Conservation (phyloP, 2,329 filamentous ascomycete genomes). For the Didymella glomerata region DNA sequence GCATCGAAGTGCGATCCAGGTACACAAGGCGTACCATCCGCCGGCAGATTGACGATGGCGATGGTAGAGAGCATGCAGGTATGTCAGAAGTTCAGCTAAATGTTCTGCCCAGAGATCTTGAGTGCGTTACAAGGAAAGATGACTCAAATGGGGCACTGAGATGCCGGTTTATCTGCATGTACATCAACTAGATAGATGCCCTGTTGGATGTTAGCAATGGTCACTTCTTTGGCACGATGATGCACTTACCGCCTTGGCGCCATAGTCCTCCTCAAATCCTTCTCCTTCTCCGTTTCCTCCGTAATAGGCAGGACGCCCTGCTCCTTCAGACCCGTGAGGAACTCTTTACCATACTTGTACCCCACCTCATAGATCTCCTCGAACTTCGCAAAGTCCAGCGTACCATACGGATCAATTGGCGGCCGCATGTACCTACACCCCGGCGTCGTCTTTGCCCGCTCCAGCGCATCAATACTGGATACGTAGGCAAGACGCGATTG, state of each 20-base stretch:
- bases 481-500: conserved; percentile 95
- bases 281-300: conserved; percentile 61
- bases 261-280: conserved; percentile 62
- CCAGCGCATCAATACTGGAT: conserved; percentile 90
- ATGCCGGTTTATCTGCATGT: not conserved
- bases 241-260: conserved; percentile 46
- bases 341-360: conserved; percentile 84
- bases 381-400: conserved; percentile 95
- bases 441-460: conserved; percentile 87
- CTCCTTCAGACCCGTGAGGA: conserved; percentile 76
- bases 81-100: too few relatives aligned
- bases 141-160: too few relatives aligned
- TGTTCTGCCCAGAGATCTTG: too few relatives aligned
- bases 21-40: too few relatives aligned
- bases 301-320: conserved; percentile 74
- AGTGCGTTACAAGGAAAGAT: too few relatives aligned
- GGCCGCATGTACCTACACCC: conserved; percentile 97
- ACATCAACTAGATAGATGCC: conserved; percentile 10
- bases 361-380: conserved; percentile 95
- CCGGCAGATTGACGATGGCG: too few relatives aligned
- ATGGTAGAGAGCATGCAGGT: too few relatives aligned
- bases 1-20: too few relatives aligned
- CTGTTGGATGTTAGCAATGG: conserved; percentile 10
- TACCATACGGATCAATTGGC: conserved; percentile 91
- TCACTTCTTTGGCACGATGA: too few relatives aligned